Base-by-base conservation (phyloP, 805 yeast genomes). In the Saturnispora hagleri region DNA sequence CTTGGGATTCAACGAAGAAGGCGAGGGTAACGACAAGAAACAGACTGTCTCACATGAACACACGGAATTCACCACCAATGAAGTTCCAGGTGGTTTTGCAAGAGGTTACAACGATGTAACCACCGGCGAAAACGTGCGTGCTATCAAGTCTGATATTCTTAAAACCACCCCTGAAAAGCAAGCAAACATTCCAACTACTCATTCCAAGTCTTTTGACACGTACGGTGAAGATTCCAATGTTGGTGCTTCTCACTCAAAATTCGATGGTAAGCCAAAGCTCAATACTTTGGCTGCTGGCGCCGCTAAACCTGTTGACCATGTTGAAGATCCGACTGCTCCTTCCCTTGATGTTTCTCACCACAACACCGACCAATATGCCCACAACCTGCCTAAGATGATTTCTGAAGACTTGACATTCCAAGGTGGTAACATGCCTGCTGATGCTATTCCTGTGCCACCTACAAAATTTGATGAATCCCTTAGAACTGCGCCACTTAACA, bases 1-100 rank as follows among this genome's bases (percentile, higher is more conserved):
- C 27, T 34, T 54, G 26, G 56, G 56, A 15, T 28, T 51, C 24
- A 24, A 33, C 3, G 47, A 45, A 26, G 26, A 38, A 4, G 22
- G 43, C 8, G 36, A 26, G 8, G 46, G n/a, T 4, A 28, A 18
- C n/a, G 43, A 43, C 8, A 43, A 17, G 7, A 9, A 6, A n/a
- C 18, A 15, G 10, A 38, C 42, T n/a, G 3, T 8, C 9, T 20
- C 24, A 1, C 15, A 9, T 9, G 42, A 38, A 18, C 7, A 38
- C 22, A 7, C 9, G 6, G 42, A 18, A 18, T 10, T 38, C 5
- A 38, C 12, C 24, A 38, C 43, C 15, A 10, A 13, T 27, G 42
- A 43, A 13, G 12, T 52, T 15, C 41, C 48, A 24, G 51, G 47
- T 42, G 52, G 31, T n/a, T 35, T 50, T 17, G 31, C 34, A 5